Evolutionary conservation across 1,284 basidiomycete species (phyloP).

Genomic region (Trichosporon faecale): DNA sequence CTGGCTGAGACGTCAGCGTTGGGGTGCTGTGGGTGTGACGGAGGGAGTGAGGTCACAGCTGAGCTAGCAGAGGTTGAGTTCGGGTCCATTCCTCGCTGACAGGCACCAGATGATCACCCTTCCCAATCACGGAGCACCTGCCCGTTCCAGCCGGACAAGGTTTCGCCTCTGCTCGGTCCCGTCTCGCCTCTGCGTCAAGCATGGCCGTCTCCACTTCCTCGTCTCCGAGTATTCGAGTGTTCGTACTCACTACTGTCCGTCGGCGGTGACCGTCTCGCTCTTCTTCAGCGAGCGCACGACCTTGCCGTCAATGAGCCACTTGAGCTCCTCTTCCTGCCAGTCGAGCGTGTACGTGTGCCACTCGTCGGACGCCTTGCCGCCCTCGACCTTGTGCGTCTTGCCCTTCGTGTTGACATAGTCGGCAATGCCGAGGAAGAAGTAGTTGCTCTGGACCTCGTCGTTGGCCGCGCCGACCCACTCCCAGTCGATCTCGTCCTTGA

Average conservation of each 20-base stretch:
- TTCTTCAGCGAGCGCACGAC: slow-evolving; percentile 65
- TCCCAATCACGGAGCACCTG: neutral
- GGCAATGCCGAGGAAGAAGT: slow-evolving; percentile 60
- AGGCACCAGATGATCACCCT: neutral
- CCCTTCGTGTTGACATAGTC: slow-evolving; percentile 55
- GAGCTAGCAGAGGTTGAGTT: neutral
- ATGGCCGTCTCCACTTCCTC: neutral
- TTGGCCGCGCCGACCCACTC: slow-evolving; percentile 58
- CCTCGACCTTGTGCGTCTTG: slow-evolving; percentile 53
- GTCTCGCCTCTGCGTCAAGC: neutral
- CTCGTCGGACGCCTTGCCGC: slow-evolving; percentile 61
- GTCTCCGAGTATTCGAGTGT: neutral
- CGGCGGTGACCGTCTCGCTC: slow-evolving; percentile 58
- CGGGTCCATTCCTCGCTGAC: neutral
- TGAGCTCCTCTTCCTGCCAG: slow-evolving; percentile 67
- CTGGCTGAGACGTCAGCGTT: slow-evolving; percentile 37
- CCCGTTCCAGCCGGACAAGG: neutral
- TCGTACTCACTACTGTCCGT: slow-evolving; percentile 40
- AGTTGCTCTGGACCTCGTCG: slow-evolving; percentile 68
- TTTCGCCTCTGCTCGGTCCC: neutral
- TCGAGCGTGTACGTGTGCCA: slow-evolving; percentile 79
- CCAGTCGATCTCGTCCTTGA: slow-evolving; percentile 82
- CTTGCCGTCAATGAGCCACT: slow-evolving; percentile 67
- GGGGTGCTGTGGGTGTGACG: too few species aligned
- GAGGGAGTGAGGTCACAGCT: neutral